A percentile compares a stretch with the other conserved stretches of the same genome.
These are phyloP conservation scores for Elsinoe necatrix DNA, from an alignment of 2,329 filamentous ascomycete species.

Conservation along the genomic window DNA sequence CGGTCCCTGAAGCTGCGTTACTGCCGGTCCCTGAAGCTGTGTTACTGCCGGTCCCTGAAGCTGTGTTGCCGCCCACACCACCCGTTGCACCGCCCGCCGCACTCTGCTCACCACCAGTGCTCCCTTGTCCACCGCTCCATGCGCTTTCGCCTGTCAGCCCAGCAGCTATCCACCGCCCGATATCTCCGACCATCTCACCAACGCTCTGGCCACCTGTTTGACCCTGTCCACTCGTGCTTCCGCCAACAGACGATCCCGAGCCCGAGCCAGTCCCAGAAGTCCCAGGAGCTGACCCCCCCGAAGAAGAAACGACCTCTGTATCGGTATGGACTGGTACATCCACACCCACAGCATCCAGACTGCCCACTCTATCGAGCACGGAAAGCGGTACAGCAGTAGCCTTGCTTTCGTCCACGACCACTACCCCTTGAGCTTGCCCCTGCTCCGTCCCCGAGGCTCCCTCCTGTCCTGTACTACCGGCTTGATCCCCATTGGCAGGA, in stretches of 20 bases:
- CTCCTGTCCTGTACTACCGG: background rate
- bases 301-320: background rate
- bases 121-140: background rate
- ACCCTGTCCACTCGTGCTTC: background rate
- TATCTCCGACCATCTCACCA: background rate
- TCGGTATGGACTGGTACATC: background rate
- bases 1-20: background rate
- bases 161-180: slow-evolving; percentile 1
- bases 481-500: no score
- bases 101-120: background rate
- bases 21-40: background rate
- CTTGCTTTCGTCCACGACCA: background rate
- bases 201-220: background rate
- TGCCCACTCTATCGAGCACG: background rate
- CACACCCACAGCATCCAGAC: background rate
- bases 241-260: background rate
- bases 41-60: background rate
- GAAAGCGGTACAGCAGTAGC: background rate
- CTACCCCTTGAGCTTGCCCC: background rate
- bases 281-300: background rate
- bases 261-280: background rate
- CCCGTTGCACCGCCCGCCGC: background rate
- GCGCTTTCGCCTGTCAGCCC: background rate
- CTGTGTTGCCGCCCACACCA: background rate
- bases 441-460: background rate